Percentiles rank a stretch among this genome's conserved stretches.
Evolutionary conservation across 2,329 filamentous ascomycete genomes (phyloP).

Genomic region (Lasiodiplodia gonubiensis): DNA sequence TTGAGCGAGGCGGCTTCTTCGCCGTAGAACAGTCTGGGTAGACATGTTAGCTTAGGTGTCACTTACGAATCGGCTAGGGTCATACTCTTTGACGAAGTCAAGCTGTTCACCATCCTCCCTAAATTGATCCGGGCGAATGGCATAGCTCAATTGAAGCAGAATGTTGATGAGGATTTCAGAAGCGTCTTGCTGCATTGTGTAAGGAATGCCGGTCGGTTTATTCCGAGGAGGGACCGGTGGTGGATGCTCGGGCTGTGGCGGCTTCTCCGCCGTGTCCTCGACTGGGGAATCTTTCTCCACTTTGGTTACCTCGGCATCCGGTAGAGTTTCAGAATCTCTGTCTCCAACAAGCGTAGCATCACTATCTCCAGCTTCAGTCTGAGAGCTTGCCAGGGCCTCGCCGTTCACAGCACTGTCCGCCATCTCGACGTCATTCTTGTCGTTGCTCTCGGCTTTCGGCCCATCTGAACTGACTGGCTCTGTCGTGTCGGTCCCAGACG

Average conservation of each 20-base stretch:
- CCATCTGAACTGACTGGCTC: not conserved
- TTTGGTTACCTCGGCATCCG: conserved; percentile 34
- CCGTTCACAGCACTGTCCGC: not conserved
- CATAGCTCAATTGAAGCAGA: conserved; percentile 86
- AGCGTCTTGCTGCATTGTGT: conserved; percentile 79
- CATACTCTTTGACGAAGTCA: conserved; percentile 73
- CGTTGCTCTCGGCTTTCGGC: not conserved
- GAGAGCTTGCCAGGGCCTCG: not conserved
- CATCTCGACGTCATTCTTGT: conserved; percentile 8
- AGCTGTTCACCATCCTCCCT: conserved; percentile 76
- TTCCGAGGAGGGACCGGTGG: conserved; percentile 64
- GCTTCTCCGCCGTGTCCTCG: not conserved
- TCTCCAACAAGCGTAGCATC: conserved; percentile 12
- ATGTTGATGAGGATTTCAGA: conserved; percentile 95
- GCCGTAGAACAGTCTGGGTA: conserved; percentile 37
- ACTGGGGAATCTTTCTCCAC: not conserved
- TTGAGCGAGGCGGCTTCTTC: conserved; percentile 43
- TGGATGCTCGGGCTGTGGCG: conserved; percentile 43
- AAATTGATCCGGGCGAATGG: conserved; percentile 73
- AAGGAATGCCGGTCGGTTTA: conserved; percentile 49
- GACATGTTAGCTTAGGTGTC: not conserved
- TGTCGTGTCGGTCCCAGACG: not conserved
- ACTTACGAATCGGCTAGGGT: not conserved
- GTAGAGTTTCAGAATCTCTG: conserved; percentile 31
- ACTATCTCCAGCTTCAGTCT: conserved; percentile 12